Base-by-base conservation (phyloP, 495 filamentous ascomycete species). In the Paragyromitra xinjiangensis region DNA sequence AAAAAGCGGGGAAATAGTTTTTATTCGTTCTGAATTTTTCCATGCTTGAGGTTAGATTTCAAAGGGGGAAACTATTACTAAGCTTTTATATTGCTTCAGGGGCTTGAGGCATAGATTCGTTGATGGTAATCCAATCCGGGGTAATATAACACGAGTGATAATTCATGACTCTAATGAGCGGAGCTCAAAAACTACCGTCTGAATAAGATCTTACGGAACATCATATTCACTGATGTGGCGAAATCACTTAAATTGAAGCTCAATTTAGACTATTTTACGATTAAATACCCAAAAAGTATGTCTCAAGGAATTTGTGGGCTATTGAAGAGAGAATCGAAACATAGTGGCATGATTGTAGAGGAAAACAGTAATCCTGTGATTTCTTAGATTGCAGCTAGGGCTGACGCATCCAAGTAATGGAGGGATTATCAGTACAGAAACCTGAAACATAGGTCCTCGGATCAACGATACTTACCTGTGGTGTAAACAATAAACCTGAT, bases 401-500 rank as follows among this genome's bases (percentile, higher is more conserved):
- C 48, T 19, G 19, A 19, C 3, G n/a, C n/a, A 51, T 51, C n/a
- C n/a, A 16, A 44, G 42, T 29, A 56, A 34, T 11, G 29, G 16
- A 68, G 24, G 12, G 37, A 34, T 19, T 45, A 37, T n/a, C 7
- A 53, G 45, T 51, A 53, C n/a, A 16, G 14, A 53, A 22, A n/a
- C 14, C 14, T 16, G 26, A 66, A 61, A 8, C 12, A 48, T 16
- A 39, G 39, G 37, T 16, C 48, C 22, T 8, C 34, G 8, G 11
- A 45, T 56, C 39, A 67, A 53, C 58, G 19, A 56, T 68, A 55
- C 12, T n/a, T 8, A 24, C n/a, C 16, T 29, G 50, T n/a, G 7
- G 19, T 37, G 24, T 39, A 55, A 55, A 62, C 69, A 62, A 34
- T 58, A 71, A 61, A 40, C 58, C 22, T 55, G 6, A 63, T 50